Conservation (phyloP, 345 rosid genomes). For the Linum trigynum region DNA sequence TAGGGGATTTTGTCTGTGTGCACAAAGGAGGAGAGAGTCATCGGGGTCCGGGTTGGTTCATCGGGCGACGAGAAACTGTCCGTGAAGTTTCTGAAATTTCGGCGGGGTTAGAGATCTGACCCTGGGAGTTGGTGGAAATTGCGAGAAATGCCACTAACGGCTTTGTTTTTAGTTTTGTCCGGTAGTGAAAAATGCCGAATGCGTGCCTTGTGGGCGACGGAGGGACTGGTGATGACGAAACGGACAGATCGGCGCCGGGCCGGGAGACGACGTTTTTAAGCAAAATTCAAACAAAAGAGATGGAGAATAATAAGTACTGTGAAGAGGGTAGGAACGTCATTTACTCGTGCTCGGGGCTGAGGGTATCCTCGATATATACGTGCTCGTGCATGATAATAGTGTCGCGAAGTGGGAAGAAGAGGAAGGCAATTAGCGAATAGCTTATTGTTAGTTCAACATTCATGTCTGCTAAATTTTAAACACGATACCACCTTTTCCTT, state of each 20-base stretch:
- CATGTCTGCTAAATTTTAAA: no score
- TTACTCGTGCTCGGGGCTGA: no score
- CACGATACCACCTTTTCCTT: no score
- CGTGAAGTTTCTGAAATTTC: constrained; percentile 20
- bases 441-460: no score
- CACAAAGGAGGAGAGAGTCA: neutral
- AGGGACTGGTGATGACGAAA: constrained; percentile 1
- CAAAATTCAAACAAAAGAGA: no score
- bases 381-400: no score
- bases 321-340: no score
- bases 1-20: neutral
- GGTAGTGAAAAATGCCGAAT: neutral
- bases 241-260: neutral
- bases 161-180: constrained; percentile 10
- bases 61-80: constrained; percentile 18
- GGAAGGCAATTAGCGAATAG: no score
- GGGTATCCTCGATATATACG: no score
- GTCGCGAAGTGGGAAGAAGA: no score
- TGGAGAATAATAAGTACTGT: no score
- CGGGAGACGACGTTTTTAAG: neutral
- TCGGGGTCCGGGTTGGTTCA: constrained; percentile 1
- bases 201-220: constrained; percentile 4
- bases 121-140: neutral
- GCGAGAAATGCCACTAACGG: constrained; percentile 23
- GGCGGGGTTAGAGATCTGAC: constrained; percentile 6